Evolutionary conservation across 73 alveolate genomes (phyloP).

Genomic region (Paramecium caudatum): DNA sequence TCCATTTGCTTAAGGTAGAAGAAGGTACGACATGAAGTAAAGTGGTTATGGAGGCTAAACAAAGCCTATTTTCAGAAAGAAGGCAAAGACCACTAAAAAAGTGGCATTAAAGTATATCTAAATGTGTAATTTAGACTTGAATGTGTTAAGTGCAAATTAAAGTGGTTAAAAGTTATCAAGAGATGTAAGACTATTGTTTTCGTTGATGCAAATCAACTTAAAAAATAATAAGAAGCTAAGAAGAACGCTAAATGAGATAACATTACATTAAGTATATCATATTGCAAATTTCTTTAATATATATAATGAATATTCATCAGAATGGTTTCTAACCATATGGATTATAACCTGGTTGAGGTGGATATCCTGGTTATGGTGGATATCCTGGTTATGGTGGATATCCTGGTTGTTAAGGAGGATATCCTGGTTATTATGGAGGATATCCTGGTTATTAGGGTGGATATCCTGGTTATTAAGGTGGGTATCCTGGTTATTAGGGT

Average conservation of each 20-base stretch:
- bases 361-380: conserved; percentile 18
- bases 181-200: conserved; percentile 97
- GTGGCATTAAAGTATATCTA: conserved; percentile 88
- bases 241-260: conserved; percentile 58
- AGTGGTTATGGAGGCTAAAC: conserved; percentile 97
- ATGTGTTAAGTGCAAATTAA: conserved; percentile 94
- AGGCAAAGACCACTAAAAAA: conserved; percentile 97
- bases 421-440: conserved; percentile 22
- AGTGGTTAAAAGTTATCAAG: conserved; percentile 89
- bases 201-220: conserved; percentile 81
- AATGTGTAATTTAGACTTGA: conserved; percentile 82
- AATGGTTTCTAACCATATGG: conserved; percentile 32
- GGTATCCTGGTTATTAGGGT: conserved; percentile 19
- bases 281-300: too few species aligned
- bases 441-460: conserved; percentile 12
- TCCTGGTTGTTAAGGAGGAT: conserved; percentile 28
- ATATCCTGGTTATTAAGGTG: conserved; percentile 8
- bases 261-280: too few species aligned
- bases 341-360: conserved; percentile 10
- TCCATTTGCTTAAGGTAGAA: conserved; percentile 87
- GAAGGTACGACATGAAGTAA: conserved; percentile 97
- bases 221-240: conserved; percentile 48
- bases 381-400: conserved; percentile 44
- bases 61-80: conserved; percentile 98
- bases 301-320: background rate